Conservation (phyloP, 225 moss, liverwort and hornwort genomes). For the Bryum argenteum region DNA sequence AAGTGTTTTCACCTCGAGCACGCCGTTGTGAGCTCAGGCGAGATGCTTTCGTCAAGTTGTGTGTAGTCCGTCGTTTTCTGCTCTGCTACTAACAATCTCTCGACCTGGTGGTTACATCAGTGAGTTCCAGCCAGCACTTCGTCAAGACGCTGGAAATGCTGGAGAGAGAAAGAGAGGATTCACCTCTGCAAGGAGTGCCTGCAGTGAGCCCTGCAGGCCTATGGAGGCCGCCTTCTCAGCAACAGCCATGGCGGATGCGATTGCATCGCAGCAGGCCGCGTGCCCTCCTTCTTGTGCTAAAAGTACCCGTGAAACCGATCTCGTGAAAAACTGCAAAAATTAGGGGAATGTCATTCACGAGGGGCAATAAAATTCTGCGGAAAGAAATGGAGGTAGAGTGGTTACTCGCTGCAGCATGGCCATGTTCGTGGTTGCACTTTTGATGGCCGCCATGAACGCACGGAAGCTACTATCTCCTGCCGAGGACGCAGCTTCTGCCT, state of each 20-base stretch:
- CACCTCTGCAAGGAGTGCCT: slow-evolving; percentile 79
- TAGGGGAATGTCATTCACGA: slow-evolving; percentile 12
- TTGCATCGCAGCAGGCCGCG: slow-evolving; percentile 84
- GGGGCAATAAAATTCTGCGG: slow-evolving; percentile 32
- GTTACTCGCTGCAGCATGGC: slow-evolving; percentile 84
- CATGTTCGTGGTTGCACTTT: slow-evolving; percentile 80
- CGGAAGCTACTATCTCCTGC: slow-evolving; percentile 92
- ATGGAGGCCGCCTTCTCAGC: slow-evolving; percentile 80
- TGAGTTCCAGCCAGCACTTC: neutral
- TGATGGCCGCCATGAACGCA: slow-evolving; percentile 83
- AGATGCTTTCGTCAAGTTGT: slow-evolving; percentile 58
- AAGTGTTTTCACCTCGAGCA: slow-evolving; percentile 36
- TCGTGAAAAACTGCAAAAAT: slow-evolving; percentile 71
- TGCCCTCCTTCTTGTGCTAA: slow-evolving; percentile 81
- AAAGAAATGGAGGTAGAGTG: slow-evolving; percentile 6
- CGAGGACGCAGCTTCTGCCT: slow-evolving; percentile 88
- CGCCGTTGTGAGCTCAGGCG: slow-evolving; percentile 44
- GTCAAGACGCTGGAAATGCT: neutral
- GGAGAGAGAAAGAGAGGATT: neutral
- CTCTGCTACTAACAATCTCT: slow-evolving; percentile 79
- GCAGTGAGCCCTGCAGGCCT: slow-evolving; percentile 74
- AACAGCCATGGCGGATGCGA: slow-evolving; percentile 73
- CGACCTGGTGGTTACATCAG: slow-evolving; percentile 54
- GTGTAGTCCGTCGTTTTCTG: slow-evolving; percentile 78
- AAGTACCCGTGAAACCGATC: slow-evolving; percentile 58